Evolutionary conservation across 495 filamentous ascomycete species (phyloP).

Genomic region (Neurospora sp.): DNA sequence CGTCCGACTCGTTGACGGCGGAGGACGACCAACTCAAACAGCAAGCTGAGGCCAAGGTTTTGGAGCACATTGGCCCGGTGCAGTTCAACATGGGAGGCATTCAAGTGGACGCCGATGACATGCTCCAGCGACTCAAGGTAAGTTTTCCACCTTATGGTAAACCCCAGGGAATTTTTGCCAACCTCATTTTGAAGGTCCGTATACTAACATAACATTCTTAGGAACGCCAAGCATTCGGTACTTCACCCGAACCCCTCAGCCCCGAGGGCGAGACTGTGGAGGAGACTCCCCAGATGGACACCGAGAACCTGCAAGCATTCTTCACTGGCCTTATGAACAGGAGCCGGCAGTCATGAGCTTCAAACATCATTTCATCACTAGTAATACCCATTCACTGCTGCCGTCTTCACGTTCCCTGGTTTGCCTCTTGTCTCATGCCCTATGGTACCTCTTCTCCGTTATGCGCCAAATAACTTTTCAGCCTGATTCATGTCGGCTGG

Average conservation of each 20-base stretch:
- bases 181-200: neutral
- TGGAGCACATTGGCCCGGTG: slow-evolving; percentile 87
- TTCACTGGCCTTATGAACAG: slow-evolving; percentile 40
- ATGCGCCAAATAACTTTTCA: neutral
- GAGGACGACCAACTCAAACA: slow-evolving; percentile 12
- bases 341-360: slow-evolving; percentile 1
- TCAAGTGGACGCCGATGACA: slow-evolving; percentile 92
- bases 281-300: slow-evolving; percentile 30
- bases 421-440: neutral
- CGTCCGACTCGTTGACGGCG: neutral
- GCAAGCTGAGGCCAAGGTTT: slow-evolving; percentile 51
- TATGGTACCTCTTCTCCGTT: neutral
- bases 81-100: slow-evolving; percentile 98
- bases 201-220: slow-evolving; percentile 6
- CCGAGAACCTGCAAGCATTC: slow-evolving; percentile 39
- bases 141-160: slow-evolving; percentile 4
- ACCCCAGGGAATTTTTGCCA: too few species aligned
- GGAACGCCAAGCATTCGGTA: slow-evolving; percentile 38
- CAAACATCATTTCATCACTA: neutral
- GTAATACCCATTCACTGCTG: neutral
- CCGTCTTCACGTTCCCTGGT: neutral
- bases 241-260: slow-evolving; percentile 25
- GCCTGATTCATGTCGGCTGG: neutral
- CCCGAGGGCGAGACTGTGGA: slow-evolving; percentile 24
- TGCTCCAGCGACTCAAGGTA: slow-evolving; percentile 82